Evolutionary conservation across 202 grass and related monocot species (phyloP).

Genomic region (Sporobolus alterniflorus): DNA sequence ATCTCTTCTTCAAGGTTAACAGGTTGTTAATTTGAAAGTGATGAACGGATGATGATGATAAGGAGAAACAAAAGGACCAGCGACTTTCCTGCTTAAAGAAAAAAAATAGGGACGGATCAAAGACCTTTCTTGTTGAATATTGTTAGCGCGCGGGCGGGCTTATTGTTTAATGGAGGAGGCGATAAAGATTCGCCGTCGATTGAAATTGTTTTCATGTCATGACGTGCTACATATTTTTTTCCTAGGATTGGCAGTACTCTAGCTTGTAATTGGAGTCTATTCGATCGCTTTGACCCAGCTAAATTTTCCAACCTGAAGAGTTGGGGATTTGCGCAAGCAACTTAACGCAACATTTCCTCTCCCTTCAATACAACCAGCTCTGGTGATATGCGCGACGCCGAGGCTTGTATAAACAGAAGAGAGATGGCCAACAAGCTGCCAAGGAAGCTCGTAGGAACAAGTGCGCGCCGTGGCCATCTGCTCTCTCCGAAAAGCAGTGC

Average conservation of each 20-base stretch:
- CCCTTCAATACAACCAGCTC: background rate
- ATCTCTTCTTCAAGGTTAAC: no score
- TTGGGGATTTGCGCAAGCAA: background rate
- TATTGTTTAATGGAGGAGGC: conserved; percentile 43
- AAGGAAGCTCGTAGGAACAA: background rate
- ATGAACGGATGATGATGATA: no score
- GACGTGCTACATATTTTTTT: conserved; percentile 23
- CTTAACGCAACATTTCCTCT: background rate
- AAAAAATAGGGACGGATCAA: conserved; percentile 1
- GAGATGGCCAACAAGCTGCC: no score
- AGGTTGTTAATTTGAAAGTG: no score
- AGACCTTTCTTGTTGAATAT: conserved; percentile 14
- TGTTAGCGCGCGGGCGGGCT: background rate
- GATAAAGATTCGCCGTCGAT: conserved; percentile 39
- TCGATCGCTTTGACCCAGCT: background rate
- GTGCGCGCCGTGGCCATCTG: background rate
- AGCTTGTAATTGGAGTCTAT: background rate
- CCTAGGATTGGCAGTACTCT: background rate
- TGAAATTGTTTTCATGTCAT: conserved; percentile 2
- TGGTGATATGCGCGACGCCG: background rate
- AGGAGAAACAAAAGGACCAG: no score
- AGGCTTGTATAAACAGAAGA: background rate
- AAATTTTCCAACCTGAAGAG: background rate
- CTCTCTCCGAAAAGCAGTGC: background rate
- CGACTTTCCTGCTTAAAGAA: background rate